Evolutionary conservation across 225 moss, liverwort and hornwort genomes (phyloP).

Genomic region (Ulota crispa): DNA sequence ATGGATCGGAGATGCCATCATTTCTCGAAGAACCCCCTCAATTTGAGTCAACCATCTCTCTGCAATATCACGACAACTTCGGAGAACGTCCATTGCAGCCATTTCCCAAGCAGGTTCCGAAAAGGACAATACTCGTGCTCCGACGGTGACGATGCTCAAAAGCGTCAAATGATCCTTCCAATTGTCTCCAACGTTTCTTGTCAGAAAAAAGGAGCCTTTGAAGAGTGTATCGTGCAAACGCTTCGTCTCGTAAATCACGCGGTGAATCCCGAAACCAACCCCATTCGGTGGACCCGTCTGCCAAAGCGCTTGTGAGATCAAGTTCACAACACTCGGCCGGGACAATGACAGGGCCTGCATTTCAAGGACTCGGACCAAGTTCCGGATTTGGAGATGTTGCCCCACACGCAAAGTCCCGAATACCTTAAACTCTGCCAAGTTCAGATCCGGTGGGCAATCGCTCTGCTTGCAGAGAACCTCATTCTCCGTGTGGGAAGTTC

Average conservation of each 20-base stretch:
- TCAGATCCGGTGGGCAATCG: slow-evolving; percentile 13
- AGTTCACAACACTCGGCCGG: slow-evolving; percentile 37
- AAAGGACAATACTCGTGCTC: slow-evolving; percentile 19
- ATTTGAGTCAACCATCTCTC: slow-evolving; percentile 28
- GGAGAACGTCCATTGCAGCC: neutral
- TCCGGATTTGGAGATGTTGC: slow-evolving; percentile 26
- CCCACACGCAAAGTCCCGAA: slow-evolving; percentile 39
- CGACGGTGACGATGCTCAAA: slow-evolving; percentile 21
- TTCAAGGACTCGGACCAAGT: slow-evolving; percentile 28
- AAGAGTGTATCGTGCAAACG: slow-evolving; percentile 16
- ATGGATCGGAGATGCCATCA: slow-evolving; percentile 35
- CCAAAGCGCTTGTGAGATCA: slow-evolving; percentile 45
- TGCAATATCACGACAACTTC: slow-evolving; percentile 18
- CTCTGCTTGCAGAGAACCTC: slow-evolving; percentile 27
- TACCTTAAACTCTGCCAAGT: slow-evolving; percentile 20
- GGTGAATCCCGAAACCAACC: slow-evolving; percentile 31
- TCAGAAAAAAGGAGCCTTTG: neutral
- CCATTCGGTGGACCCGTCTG: slow-evolving; percentile 29
- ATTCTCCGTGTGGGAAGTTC: slow-evolving; percentile 31
- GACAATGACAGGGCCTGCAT: slow-evolving; percentile 35
- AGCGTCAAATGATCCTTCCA: slow-evolving; percentile 46
- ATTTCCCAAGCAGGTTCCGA: slow-evolving; percentile 23
- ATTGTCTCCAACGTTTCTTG: slow-evolving; percentile 8
- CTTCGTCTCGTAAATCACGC: slow-evolving; percentile 18
- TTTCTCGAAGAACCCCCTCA: slow-evolving; percentile 25